These are phyloP conservation scores for Berberis thunbergii DNA, from an alignment of 164 flowering plant genomes.

Conservation along the genomic window DNA sequence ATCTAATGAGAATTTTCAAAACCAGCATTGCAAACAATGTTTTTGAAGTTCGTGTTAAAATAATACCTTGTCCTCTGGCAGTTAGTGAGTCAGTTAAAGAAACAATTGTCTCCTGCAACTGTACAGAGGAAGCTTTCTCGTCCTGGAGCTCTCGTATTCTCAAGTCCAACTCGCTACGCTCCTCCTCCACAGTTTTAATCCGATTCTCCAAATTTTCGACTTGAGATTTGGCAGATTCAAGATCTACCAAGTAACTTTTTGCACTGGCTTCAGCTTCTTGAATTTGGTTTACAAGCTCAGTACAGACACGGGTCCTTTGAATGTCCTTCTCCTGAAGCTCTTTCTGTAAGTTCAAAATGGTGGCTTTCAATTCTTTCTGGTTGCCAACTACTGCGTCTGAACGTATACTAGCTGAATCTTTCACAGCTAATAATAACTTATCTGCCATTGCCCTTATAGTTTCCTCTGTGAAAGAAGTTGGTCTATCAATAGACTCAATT, in stretches of 20 bases:
- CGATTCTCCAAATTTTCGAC: conserved; percentile 41
- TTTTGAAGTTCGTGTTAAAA: too few species aligned
- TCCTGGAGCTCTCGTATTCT: conserved; percentile 44
- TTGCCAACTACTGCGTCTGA: conserved; percentile 30
- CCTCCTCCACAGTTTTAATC: conserved; percentile 37
- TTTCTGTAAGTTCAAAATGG: conserved; percentile 52
- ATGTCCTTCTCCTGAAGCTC: conserved; percentile 91
- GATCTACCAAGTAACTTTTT: conserved; percentile 36
- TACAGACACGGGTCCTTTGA: conserved; percentile 57
- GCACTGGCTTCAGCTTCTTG: conserved; percentile 76
- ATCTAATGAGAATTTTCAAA: too few species aligned
- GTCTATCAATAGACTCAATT: conserved; percentile 17
- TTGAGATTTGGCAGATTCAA: conserved; percentile 40
- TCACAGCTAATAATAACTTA: conserved; percentile 36
- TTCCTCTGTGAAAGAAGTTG: conserved; percentile 35
- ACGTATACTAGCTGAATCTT: conserved; percentile 30
- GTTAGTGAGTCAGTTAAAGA: conserved; percentile 45
- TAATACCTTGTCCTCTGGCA: conserved; percentile 82
- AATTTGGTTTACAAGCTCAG: conserved; percentile 77
- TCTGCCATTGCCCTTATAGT: conserved; percentile 36
- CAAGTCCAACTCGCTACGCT: conserved; percentile 33
- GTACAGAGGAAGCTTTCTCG: conserved; percentile 29
- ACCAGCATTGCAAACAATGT: too few species aligned
- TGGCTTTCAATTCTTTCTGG: conserved; percentile 56
- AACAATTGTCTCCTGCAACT: conserved; percentile 40